A percentile compares a stretch with the other conserved stretches of the same genome.
phyloP scores from a whole-genome alignment of 164 flowering plant species.

The Euptelea pleiosperma region DNA sequence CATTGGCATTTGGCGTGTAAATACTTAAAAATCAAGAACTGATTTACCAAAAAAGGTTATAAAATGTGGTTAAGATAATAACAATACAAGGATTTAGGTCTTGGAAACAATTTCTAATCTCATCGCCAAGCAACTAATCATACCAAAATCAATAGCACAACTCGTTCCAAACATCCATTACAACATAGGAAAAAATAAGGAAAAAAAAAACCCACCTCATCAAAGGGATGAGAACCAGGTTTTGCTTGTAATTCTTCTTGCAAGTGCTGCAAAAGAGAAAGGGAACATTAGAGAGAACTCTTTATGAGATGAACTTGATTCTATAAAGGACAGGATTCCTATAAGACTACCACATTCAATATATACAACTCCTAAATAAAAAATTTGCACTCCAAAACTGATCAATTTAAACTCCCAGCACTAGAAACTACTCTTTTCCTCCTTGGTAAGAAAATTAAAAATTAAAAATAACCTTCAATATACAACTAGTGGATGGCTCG shows the following conservation, averaged over 20 bases:
- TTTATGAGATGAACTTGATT: background rate
- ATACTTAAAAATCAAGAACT: too few relatives aligned
- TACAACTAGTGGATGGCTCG: too few relatives aligned
- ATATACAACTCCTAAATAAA: background rate
- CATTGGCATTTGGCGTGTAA: too few relatives aligned
- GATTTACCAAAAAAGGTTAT: too few relatives aligned
- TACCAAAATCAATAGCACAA: too few relatives aligned
- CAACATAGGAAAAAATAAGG: background rate
- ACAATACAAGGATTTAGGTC: too few relatives aligned
- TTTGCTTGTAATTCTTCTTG: conserved; percentile 61
- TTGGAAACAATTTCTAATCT: too few relatives aligned
- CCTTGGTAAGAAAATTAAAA: too few relatives aligned
- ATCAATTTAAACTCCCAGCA: background rate
- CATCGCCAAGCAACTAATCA: too few relatives aligned
- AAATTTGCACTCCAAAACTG: background rate
- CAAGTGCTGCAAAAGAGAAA: conserved; percentile 51
- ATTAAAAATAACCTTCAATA: too few relatives aligned
- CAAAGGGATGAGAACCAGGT: conserved; percentile 82
- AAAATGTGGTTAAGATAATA: too few relatives aligned
- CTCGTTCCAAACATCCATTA: too few relatives aligned
- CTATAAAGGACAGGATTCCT: background rate
- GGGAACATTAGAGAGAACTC: background rate
- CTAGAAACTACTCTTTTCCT: background rate
- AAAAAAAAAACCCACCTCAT: conserved; percentile 57
- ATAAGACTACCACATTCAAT: background rate